Conservation (phyloP, 371 early-diverging fungal genomes). For the Mucor saturninus region DNA sequence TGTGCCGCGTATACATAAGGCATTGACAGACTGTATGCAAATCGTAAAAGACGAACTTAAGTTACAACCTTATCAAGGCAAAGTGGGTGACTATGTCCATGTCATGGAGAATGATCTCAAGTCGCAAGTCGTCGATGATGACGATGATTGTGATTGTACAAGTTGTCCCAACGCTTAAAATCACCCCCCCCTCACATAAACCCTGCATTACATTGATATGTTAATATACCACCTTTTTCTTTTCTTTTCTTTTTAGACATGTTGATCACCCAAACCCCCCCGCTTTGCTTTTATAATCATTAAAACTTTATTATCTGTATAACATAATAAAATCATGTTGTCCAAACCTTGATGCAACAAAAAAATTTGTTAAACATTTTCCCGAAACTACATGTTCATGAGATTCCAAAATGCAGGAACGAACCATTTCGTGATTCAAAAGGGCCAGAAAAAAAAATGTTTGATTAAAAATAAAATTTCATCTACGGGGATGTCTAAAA, state of each 20-base stretch:
- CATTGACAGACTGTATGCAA: conserved; percentile 9
- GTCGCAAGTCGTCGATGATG: conserved; percentile 18
- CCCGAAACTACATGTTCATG: no score
- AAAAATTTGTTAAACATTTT: no score
- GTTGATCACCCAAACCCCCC: neutral
- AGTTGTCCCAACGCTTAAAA: conserved; percentile 30
- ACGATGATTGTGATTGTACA: conserved; percentile 28
- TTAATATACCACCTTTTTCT: neutral
- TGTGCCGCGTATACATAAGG: conserved; percentile 25
- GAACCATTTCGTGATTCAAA: no score
- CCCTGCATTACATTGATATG: neutral
- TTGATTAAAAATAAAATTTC: no score
- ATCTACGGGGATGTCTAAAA: no score
- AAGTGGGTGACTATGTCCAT: conserved; percentile 23
- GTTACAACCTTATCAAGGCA: conserved; percentile 32
- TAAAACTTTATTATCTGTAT: no score
- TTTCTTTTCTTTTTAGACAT: neutral
- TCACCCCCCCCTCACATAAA: neutral
- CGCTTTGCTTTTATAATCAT: neutral
- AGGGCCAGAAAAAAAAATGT: no score
- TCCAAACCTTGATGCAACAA: no score
- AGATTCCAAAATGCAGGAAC: no score
- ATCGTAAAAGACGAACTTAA: conserved; percentile 26
- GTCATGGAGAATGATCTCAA: conserved; percentile 28
- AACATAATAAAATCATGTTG: no score